Evolutionary conservation across 495 filamentous ascomycete genomes (phyloP), one percentile per base, ranked within the genome.

Genomic region (Corynascus novoguineensis): DNA sequence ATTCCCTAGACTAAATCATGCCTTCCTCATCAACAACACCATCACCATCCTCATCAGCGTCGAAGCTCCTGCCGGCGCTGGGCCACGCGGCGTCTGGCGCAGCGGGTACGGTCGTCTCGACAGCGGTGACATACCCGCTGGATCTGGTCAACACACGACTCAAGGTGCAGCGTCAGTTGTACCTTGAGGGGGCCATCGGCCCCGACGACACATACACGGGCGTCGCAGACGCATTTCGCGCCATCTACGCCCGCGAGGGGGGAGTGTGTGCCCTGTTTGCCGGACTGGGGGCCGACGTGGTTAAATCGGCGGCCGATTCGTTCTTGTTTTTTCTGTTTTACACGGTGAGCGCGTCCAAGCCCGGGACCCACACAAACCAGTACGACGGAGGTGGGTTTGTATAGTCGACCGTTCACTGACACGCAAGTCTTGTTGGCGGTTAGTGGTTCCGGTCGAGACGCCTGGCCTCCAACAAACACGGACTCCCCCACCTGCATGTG

Each of bases 301-400:
- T 73, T 44, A 95, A 90, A 68, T 83, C 82, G 42, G 79, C 89
- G 6, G 78, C 81, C 6, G 89, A 93, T 71, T 84, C 83, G 29
- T 92, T 92, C 69, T 78, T 93, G 41, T 95, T 92, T 72, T 95
- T 90, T 71, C 75, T 89, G 22, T 88, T 86, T 62, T 95, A 96
- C 68, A 89, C 79, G 10, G 65, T 68, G 54, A 35, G 55, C 48
- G 6, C 11, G n/a, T 37, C n/a, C n/a, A n/a, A n/a, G n/a, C n/a
- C n/a, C n/a, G n/a, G n/a, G n/a, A n/a, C n/a, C n/a, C n/a, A 32
- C 10, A 35, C 34, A 8, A 35, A 35, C 34, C 29, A 31, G 29
- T 31, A 31, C 10, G 29, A 31, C 5, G 29, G 29, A 31, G 29
- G 37, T 17, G 37, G 2, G n/a, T 41, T 15, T n/a, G 4, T 15